phyloP scores from a whole-genome alignment of 306 rosid genomes.

The Adenanthera pavonina region DNA sequence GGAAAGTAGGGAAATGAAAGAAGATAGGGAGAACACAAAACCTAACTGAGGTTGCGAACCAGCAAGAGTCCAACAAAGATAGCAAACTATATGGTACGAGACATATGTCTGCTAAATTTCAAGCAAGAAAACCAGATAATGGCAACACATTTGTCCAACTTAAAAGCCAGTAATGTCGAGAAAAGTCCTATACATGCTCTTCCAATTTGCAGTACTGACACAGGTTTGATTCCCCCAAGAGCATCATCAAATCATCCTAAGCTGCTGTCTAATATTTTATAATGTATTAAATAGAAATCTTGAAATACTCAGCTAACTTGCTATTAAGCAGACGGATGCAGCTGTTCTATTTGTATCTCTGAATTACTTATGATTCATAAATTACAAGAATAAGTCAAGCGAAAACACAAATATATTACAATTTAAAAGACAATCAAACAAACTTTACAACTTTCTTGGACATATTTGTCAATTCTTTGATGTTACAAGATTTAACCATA shows the following conservation, averaged over 20 bases:
- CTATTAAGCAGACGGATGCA: not conserved
- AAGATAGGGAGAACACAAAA: not conserved
- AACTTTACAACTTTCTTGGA: not conserved
- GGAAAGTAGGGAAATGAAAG: not conserved
- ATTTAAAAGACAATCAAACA: not conserved
- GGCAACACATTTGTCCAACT: not conserved
- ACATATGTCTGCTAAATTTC: constrained; percentile 1
- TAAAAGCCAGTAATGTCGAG: not conserved
- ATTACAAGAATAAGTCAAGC: not conserved
- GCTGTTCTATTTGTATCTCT: not conserved
- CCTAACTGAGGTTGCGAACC: not conserved
- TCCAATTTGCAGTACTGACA: not conserved
- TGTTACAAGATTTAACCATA: not conserved
- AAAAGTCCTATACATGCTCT: not conserved
- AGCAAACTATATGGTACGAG: not conserved
- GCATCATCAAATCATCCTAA: not conserved
- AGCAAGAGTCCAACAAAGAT: not conserved
- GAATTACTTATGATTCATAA: not conserved
- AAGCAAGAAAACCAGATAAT: not conserved
- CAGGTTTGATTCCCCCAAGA: not conserved
- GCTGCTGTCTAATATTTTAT: not conserved
- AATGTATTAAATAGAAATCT: not conserved
- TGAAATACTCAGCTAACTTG: not conserved
- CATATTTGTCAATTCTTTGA: not conserved
- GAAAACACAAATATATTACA: not conserved